These are phyloP conservation scores for Deakozyma indianensis DNA, from an alignment of 805 yeast genomes.

Conservation along the genomic window DNA sequence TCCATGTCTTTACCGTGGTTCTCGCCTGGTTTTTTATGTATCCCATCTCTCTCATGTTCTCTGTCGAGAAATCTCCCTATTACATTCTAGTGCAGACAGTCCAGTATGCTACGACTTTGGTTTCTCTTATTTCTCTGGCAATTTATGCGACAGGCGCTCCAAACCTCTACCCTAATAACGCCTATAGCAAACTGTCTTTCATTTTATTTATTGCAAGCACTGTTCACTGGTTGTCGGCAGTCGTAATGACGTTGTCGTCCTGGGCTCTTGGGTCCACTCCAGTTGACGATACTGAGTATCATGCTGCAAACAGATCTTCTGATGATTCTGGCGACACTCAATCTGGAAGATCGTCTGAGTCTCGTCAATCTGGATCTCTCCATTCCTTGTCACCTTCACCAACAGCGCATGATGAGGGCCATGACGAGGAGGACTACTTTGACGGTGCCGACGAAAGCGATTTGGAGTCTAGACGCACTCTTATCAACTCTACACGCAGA, in stretches of 20 bases:
- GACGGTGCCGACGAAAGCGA: conserved; percentile 6
- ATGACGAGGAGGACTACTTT: conserved; percentile 1
- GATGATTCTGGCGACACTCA: conserved; percentile 13
- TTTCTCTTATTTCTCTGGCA: conserved; percentile 41
- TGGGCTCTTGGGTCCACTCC: conserved; percentile 25
- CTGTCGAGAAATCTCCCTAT: conserved; percentile 44
- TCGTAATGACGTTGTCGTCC: conserved; percentile 32
- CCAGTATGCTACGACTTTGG: conserved; percentile 31
- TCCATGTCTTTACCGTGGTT: conserved; percentile 36
- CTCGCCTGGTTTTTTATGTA: conserved; percentile 39
- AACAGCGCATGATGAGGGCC: conserved; percentile 3
- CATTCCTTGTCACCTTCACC: conserved; percentile 1
- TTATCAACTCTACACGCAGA: too few relatives aligned
- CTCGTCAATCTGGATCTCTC: neutral
- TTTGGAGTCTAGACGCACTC: conserved; percentile 6
- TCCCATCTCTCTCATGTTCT: conserved; percentile 54
- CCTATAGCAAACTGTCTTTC: conserved; percentile 52
- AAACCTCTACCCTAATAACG: conserved; percentile 60
- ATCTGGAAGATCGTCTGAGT: neutral
- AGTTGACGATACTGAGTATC: conserved; percentile 7
- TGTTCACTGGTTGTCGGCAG: conserved; percentile 41
- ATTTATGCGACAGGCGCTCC: conserved; percentile 48
- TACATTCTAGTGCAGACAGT: conserved; percentile 40
- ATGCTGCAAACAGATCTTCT: conserved; percentile 13
- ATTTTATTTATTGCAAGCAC: conserved; percentile 39